phyloP scores from a whole-genome alignment of 805 yeast genomes.

The Pichia pseudocactophila region DNA sequence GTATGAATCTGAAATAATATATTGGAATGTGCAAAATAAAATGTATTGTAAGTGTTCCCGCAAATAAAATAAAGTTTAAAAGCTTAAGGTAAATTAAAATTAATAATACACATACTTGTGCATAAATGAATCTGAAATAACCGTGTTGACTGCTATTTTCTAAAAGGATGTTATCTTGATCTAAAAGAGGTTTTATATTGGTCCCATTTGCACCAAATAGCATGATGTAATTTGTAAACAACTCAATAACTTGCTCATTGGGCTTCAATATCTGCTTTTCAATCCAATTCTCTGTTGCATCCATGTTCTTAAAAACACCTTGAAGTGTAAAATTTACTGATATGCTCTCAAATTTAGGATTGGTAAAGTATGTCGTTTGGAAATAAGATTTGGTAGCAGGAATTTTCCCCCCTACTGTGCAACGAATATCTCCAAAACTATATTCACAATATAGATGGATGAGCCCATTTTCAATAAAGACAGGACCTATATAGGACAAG shows the following conservation, averaged over 20 bases:
- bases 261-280: not conserved
- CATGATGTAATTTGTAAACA: conserved; percentile 11
- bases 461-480: conserved; percentile 23
- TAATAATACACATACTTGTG: conserved; percentile 11
- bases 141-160: not conserved
- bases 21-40: conserved; percentile 16
- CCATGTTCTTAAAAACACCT: not conserved
- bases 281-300: not conserved
- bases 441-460: conserved; percentile 19
- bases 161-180: no score
- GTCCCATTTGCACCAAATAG: conserved; percentile 13
- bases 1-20: conserved; percentile 11
- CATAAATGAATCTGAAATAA: conserved; percentile 15
- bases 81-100: conserved; percentile 16
- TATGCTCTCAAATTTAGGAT: conserved; percentile 18
- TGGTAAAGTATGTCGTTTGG: conserved; percentile 17
- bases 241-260: conserved; percentile 5
- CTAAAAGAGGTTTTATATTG: conserved; percentile 1
- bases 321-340: conserved; percentile 6
- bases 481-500: conserved; percentile 21
- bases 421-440: conserved; percentile 18
- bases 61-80: conserved; percentile 17
- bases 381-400: conserved; percentile 20
- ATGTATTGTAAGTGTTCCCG: conserved; percentile 13
- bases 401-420: conserved; percentile 22